These are phyloP conservation scores for Pezizomycotina sp. DNA, from an alignment of 2,329 filamentous ascomycete genomes.

Conservation along the genomic window DNA sequence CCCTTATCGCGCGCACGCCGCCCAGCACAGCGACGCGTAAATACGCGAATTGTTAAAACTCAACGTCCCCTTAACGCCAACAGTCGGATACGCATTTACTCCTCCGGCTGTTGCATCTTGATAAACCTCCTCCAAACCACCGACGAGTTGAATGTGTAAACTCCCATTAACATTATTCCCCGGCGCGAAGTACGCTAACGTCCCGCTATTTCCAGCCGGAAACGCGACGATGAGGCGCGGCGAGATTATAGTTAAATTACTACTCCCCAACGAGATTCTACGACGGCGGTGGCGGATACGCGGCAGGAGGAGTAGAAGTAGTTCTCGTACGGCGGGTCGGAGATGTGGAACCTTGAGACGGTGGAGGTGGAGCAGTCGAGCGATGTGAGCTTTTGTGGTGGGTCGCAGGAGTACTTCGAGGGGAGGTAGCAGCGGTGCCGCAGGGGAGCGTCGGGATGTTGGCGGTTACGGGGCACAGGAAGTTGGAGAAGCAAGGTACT, in stretches of 20 bases:
- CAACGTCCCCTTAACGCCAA: constrained; percentile 39
- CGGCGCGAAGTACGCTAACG: constrained; percentile 41
- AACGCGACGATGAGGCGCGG: constrained; percentile 36
- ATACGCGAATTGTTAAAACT: constrained; percentile 42
- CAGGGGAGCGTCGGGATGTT: too few species aligned
- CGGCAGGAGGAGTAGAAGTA: constrained; percentile 51
- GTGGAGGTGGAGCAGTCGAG: too few species aligned
- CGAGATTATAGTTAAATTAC: too few species aligned
- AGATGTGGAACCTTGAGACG: constrained; percentile 33
- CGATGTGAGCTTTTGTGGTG: too few species aligned
- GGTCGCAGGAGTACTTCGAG: too few species aligned
- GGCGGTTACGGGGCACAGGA: too few species aligned
- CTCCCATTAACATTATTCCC: constrained; percentile 38
- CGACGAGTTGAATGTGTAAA: constrained; percentile 38
- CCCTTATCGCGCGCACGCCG: constrained; percentile 45
- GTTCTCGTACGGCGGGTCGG: constrained; percentile 44
- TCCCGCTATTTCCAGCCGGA: constrained; percentile 49
- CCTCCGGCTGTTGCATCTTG: too few species aligned
- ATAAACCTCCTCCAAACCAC: constrained; percentile 31
- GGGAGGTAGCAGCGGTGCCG: too few species aligned
- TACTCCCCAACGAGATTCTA: too few species aligned
- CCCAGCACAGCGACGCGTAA: constrained; percentile 43
- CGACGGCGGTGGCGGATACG: constrained; percentile 41
- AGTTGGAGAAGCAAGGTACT: too few species aligned
- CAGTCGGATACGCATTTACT: constrained; percentile 29